Evolutionary conservation across 2,329 filamentous ascomycete species (phyloP).

Genomic region (Periconia digitata): DNA sequence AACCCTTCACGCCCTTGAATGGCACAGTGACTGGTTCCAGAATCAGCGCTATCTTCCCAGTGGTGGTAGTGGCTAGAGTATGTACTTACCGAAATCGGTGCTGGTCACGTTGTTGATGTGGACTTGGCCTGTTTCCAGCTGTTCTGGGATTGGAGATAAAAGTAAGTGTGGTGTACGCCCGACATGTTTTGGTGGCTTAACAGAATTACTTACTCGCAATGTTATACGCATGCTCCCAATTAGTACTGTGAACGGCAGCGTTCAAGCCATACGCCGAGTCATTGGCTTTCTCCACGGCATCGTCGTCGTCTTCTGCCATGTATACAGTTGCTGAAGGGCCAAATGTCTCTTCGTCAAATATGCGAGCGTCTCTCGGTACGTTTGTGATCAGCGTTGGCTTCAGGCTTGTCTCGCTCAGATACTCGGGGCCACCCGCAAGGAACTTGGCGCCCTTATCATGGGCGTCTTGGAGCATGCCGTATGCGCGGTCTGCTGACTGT

Average conservation of each 20-base stretch:
- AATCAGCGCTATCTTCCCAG: not conserved
- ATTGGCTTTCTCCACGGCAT: slow-evolving; percentile 73
- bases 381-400: slow-evolving; percentile 66
- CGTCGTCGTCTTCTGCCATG: slow-evolving; percentile 65
- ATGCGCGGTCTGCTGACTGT: slow-evolving; percentile 31
- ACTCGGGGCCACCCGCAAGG: slow-evolving; percentile 50
- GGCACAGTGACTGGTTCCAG: slow-evolving; percentile 9
- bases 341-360: slow-evolving; percentile 74
- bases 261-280: slow-evolving; percentile 76
- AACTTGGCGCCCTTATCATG: slow-evolving; percentile 57
- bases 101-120: slow-evolving; percentile 13
- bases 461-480: slow-evolving; percentile 55
- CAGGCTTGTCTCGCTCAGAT: slow-evolving; percentile 50
- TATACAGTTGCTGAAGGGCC: slow-evolving; percentile 71
- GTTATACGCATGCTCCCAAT: slow-evolving; percentile 51
- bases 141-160: slow-evolving; percentile 14
- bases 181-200: too few relatives aligned
- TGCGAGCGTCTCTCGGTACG: slow-evolving; percentile 67
- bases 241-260: slow-evolving; percentile 69
- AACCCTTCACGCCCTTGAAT: slow-evolving; percentile 17
- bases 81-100: slow-evolving; percentile 8
- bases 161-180: too few relatives aligned
- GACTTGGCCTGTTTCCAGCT: slow-evolving; percentile 56
- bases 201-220: too few relatives aligned
- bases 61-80: not conserved